These are phyloP conservation scores for Sarocladium brachiariae DNA, from an alignment of 2,329 filamentous ascomycete genomes.

Conservation along the genomic window DNA sequence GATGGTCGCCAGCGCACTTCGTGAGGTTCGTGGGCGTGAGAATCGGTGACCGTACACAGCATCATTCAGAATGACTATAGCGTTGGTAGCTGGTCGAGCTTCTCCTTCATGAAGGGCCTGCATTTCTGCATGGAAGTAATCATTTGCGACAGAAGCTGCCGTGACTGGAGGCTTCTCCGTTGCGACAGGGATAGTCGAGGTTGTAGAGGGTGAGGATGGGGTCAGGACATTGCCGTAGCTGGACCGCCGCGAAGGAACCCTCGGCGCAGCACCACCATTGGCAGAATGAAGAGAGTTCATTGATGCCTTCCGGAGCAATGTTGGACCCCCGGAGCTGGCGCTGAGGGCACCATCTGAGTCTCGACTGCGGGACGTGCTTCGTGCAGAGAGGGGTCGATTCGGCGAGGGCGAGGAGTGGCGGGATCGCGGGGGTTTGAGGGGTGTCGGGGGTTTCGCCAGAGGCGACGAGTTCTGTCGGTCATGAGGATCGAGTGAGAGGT, in stretches of 20 bases:
- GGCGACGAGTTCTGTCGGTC: constrained; percentile 23
- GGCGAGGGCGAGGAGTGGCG: constrained; percentile 35
- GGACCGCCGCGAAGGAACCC: constrained; percentile 38
- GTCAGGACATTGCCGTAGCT: constrained; percentile 41
- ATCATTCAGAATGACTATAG: constrained; percentile 83
- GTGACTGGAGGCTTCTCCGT: constrained; percentile 37
- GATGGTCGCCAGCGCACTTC: constrained; percentile 66
- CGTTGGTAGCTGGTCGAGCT: constrained; percentile 43
- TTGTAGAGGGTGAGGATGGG: constrained; percentile 33
- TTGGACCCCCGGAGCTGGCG: constrained; percentile 36
- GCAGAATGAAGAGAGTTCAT: constrained; percentile 49
- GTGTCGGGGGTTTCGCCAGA: constrained; percentile 22
- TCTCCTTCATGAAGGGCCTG: constrained; percentile 47
- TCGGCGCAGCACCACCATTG: constrained; percentile 30
- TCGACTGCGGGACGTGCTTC: constrained; percentile 34
- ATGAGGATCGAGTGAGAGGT: constrained; percentile 30
- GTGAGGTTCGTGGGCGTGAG: constrained; percentile 72
- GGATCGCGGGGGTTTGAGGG: constrained; percentile 28
- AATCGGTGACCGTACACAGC: constrained; percentile 92
- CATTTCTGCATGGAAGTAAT: constrained; percentile 65
- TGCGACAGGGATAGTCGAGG: constrained; percentile 19
- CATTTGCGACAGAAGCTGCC: constrained; percentile 52
- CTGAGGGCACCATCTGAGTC: constrained; percentile 26
- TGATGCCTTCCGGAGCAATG: constrained; percentile 49
- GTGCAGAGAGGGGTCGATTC: constrained; percentile 30